These are phyloP conservation scores for Stachybotrys chartarum DNA, from an alignment of 2,329 filamentous ascomycete species.

Conservation along the genomic window DNA sequence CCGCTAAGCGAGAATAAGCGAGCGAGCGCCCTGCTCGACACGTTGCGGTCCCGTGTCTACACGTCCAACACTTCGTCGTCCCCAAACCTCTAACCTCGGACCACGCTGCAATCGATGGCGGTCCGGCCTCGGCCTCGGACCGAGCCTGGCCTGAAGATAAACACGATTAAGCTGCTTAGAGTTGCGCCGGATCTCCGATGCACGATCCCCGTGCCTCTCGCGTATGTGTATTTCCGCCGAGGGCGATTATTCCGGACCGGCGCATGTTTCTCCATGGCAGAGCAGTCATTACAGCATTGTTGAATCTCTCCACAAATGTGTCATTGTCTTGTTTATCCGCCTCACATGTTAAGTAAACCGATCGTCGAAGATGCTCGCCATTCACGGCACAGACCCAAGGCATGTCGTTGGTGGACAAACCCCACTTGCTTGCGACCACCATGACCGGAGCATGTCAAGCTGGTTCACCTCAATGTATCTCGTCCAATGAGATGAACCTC, in stretches of 20 bases:
- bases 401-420: neutral
- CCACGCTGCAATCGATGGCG: neutral
- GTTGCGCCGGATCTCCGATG: neutral
- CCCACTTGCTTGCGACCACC: neutral
- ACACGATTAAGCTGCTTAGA: neutral
- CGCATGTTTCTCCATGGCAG: neutral
- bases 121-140: neutral
- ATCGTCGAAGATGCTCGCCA: neutral
- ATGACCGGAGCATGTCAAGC: neutral
- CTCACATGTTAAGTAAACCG: too few relatives aligned
- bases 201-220: neutral
- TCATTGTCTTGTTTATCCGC: neutral
- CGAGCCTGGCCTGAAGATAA: neutral
- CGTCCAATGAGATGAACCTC: neutral
- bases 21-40: neutral
- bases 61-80: neutral
- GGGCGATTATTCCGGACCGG: neutral
- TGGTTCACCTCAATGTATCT: neutral
- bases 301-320: neutral
- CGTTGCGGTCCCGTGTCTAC: neutral
- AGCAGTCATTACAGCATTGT: neutral
- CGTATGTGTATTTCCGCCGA: neutral
- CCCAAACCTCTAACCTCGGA: neutral
- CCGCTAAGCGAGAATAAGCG: neutral
- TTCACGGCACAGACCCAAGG: neutral